Evolutionary conservation across 2,329 filamentous ascomycete genomes (phyloP), one percentile per base, ranked within the genome.

Genomic region (Trichoderma semiorbis): DNA sequence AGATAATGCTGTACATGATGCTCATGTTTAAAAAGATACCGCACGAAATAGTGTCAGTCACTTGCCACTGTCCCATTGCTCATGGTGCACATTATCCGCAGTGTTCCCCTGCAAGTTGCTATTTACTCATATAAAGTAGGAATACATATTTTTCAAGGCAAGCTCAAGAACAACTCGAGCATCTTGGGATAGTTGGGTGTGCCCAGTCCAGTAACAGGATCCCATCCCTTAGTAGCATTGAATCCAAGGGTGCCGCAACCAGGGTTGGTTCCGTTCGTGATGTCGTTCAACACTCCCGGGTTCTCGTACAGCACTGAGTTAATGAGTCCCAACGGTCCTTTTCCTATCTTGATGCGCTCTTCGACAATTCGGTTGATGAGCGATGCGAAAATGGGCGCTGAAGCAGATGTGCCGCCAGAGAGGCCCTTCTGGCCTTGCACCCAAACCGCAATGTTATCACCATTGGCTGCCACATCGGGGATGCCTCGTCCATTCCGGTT

Each of bases 351-450:
- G 28, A 76, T 70, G 16, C 75, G 70, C 57, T 72, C 72, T 12
- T 74, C 72, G 21, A 76, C 75, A 63, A 77, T 73, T 12, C 74
- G 74, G 14, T 71, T 75, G 7, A 77, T 47, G 8, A 77, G 71
- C 53, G 73, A 63, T 5, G 72, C 75, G 39, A 74, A 66, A 36
- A 77, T 63, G 16, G 75, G 76, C 5, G 72, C 61, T 6, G 75
- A 70, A 14, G 74, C 67, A 12, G 72, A 74, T 16, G 76, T 76
- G 53, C 73, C 73, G 4, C 68, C 69, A 11, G 66, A 60, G 18
- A 34, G 14, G 1, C 83, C 83, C 62, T 86, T 80, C 34, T 85
- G 78, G 2, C 87, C 82, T 63, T 89, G 81, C 5, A 80, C 79
- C 7, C 77, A 75, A 5, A 84, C 75, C 66, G 66, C 66, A 28